These are phyloP conservation scores for Alternaria alternata DNA, from an alignment of 2,329 filamentous ascomycete genomes.

Conservation along the genomic window DNA sequence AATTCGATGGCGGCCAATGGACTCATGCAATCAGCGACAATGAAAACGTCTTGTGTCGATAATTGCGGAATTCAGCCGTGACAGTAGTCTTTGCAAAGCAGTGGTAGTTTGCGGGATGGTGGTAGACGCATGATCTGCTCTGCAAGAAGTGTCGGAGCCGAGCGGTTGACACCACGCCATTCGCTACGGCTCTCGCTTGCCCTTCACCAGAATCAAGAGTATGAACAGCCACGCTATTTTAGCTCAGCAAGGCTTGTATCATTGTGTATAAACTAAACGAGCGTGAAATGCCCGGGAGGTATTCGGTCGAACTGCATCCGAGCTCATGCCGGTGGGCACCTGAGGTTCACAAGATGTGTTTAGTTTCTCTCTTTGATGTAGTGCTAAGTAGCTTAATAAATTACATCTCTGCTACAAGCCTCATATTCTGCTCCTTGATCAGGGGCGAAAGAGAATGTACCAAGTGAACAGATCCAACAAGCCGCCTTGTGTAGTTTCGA, in stretches of 20 bases:
- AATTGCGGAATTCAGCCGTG: no score
- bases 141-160: background rate
- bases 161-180: constrained; percentile 2
- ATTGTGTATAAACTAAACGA: background rate
- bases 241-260: background rate
- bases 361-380: no score
- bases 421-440: no score
- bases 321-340: background rate
- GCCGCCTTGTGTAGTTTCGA: background rate
- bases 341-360: background rate
- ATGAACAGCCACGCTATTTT: background rate
- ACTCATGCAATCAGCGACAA: background rate
- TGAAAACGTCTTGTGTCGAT: background rate
- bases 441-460: no score
- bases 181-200: constrained; percentile 1
- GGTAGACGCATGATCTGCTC: background rate
- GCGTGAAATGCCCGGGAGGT: background rate
- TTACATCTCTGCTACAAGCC: no score
- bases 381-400: no score
- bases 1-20: background rate
- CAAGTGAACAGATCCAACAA: no score
- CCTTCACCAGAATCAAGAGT: background rate
- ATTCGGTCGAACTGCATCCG: background rate
- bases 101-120: no score
- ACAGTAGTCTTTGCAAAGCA: no score